Conservation (phyloP, 176 grass and related monocot species). For the Oryza rufipogon region DNA sequence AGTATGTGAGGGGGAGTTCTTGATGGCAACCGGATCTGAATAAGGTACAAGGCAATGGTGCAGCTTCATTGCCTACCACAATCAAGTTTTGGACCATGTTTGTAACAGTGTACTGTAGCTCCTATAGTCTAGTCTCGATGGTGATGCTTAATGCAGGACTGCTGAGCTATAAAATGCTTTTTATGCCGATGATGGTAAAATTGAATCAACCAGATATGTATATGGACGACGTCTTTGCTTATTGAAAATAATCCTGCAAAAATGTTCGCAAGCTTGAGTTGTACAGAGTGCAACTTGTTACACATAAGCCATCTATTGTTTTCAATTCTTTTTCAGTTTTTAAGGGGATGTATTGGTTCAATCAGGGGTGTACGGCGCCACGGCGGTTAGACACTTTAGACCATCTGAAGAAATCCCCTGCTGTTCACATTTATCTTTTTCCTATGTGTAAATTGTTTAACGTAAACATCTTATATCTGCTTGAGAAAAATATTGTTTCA, state of each 20-base stretch:
- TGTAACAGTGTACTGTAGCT: not conserved
- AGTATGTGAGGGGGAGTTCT: conserved; percentile 90
- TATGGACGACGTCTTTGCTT: not conserved
- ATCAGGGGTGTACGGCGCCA: not conserved
- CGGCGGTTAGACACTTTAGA: not conserved
- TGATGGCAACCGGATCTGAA: conserved; percentile 63
- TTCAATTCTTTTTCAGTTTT: not conserved
- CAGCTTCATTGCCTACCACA: not conserved
- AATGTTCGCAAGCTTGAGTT: not conserved
- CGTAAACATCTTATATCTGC: not conserved
- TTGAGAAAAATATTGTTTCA: not conserved
- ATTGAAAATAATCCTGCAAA: not conserved
- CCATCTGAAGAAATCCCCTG: not conserved
- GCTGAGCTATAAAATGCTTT: not conserved
- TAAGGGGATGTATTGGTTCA: not conserved
- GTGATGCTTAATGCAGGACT: not conserved
- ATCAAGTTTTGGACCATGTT: not conserved
- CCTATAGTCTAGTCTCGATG: not conserved
- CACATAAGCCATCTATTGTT: not conserved
- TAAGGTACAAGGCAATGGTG: not conserved
- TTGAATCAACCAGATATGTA: no score
- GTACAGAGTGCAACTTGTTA: not conserved
- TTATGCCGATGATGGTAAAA: not conserved
- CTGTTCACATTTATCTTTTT: not conserved
- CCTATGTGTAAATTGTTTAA: no score